Base-by-base conservation (phyloP, 108 stramenopile species). In the Cyclotella distinguenda region DNA sequence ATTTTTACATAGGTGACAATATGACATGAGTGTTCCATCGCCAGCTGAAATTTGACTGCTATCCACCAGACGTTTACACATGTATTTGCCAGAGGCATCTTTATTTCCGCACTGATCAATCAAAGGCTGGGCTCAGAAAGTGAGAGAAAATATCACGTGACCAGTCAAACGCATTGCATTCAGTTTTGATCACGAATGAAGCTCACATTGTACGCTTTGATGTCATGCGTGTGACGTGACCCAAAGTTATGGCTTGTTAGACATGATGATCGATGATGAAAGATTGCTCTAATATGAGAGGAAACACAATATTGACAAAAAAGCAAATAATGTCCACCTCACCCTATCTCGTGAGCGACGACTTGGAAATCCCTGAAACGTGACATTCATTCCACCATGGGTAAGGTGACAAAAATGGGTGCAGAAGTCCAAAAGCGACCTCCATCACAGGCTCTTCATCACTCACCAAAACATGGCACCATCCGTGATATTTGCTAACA, bases 211-310 rank as follows among this genome's bases (percentile, higher is more conserved):
- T n/a, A n/a, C n/a, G n/a, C 54, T 18, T 35, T 25, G 25, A n/a
- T 7, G 6, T 59, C 58, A 27, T 59, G 58, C 2, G 58, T 44
- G 26, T 59, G 58, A 5, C 21, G 6, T 26, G 42, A 9, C 11
- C 58, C 58, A 44, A 59, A 59, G 18, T 59, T 59, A 19, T 59
- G 58, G 12, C 38, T 39, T n/a, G n/a, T 11, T 39, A 39, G 8
- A 39, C 12, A 39, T 39, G 12, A 11, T 11, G 8, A 39, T 39
- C 8, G 12, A 11, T 11, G n/a, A n/a, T n/a, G 38, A 39, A 12
- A 11, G 12, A 39, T 12, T 11, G 12, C 12, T 11, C 38, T 11
- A 39, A 39, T 39, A 12, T 39, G n/a, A n/a, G n/a, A n/a, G n/a
- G n/a, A 12, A 39, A 11, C 8, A 8, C 38, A 39, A 39, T 11